Base-by-base conservation (phyloP, 148 eudicot species). In the Cornus florida region DNA sequence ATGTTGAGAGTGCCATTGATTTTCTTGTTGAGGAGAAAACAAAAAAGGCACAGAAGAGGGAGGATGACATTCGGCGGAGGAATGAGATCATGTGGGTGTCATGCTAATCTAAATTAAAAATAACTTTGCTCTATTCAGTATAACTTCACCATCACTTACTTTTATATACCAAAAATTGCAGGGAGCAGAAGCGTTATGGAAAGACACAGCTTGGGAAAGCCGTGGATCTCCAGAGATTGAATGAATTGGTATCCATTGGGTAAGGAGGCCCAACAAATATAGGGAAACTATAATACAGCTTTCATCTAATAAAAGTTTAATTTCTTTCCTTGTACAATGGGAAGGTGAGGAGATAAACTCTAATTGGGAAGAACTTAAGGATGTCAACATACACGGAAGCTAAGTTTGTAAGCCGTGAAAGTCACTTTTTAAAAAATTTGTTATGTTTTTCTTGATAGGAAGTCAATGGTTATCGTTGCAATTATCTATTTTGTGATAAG, bases 181-280 rank as follows among this genome's bases (percentile, higher is more conserved):
- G 97, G 89, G 99, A 95, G 80, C 99, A 89, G 81, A 93, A 90
- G 85, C 83, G 48, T 7, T 93, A 86, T 81, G 99, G 99, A 83
- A 84, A 81, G 75, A 95, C 97, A 53, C 90, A 93, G 9, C 90
- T 89, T 41, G 89, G 83, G 59, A 95, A 95, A 84, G 91, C 93
- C 56, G 95, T 95, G 72, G 91, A 95, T 88, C 84, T 95, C 75
- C 86, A 86, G 78, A 88, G 78, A 82, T 68, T 95, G 77, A 84
- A 83, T 39, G 87, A 83, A 75, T 77, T 93, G 74, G 86, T 83
- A 77, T 70, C 84, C 43, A 86, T 95, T 64, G 97, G 99, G 99
- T 95, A 87, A 78, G 88, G 39, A 66, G 65, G 32, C 71, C 67
- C 32, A 56, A 10, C 39, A 68, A 35, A 53, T n/a, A 17, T 10